Conservation (phyloP, 169 alveolate species). For the Plasmodium reichenowi region DNA sequence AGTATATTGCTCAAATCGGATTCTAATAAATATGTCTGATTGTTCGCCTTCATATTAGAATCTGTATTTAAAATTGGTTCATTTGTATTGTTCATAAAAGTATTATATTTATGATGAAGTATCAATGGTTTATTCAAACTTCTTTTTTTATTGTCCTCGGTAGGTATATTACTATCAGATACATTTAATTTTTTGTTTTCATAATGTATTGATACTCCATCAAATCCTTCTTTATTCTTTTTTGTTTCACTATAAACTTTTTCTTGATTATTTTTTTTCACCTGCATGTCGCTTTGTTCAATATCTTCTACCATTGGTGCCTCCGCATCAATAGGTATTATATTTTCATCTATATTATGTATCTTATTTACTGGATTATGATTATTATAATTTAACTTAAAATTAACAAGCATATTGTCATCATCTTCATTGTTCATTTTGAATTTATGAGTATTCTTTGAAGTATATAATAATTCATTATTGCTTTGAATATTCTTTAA, state of each 20-base stretch:
- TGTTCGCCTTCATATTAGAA: neutral
- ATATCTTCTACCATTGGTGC: too few relatives aligned
- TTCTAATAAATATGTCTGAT: conserved; percentile 14
- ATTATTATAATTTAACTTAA: neutral
- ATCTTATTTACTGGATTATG: neutral
- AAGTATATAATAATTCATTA: conserved; percentile 1
- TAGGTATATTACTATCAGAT: neutral
- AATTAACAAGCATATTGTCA: conserved; percentile 21
- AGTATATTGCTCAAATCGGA: conserved; percentile 20
- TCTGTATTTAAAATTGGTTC: neutral
- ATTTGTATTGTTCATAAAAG: neutral
- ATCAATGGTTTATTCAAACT: too few relatives aligned
- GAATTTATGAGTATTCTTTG: neutral
- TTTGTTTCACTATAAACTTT: neutral
- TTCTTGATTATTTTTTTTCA: neutral
- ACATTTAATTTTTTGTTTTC: neutral
- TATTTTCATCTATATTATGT: neutral
- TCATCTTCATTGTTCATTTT: conserved; percentile 1
- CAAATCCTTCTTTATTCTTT: neutral
- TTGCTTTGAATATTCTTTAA: conserved; percentile 9
- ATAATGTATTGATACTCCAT: neutral
- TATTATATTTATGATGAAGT: conserved; percentile 1
- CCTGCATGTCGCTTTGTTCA: neutral
- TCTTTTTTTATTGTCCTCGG: neutral
- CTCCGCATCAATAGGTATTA: neutral